phyloP scores from a whole-genome alignment of 108 stramenopile species.

The Asterionellopsis glacialis region DNA sequence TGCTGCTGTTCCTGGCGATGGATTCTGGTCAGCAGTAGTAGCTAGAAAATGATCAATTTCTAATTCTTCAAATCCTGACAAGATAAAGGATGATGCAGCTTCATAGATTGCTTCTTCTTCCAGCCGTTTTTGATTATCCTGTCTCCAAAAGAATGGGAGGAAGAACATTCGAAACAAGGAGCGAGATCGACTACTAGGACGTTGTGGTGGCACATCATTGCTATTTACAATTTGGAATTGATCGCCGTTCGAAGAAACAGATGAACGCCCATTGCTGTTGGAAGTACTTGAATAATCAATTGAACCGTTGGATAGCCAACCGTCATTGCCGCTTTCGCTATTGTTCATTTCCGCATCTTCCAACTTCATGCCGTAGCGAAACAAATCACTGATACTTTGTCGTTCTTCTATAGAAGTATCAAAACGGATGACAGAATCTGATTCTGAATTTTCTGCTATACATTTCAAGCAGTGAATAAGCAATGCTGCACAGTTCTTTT shows the following conservation, averaged over 20 bases:
- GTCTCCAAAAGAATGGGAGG: conserved; percentile 2
- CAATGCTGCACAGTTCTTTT: conserved; percentile 6
- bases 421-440: background rate
- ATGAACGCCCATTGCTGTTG: background rate
- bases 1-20: no score
- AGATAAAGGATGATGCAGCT: conserved; percentile 39
- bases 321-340: no score
- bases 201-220: conserved; percentile 5
- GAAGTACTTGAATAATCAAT: conserved; percentile 3
- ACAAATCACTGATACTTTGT: conserved; percentile 33
- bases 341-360: conserved; percentile 30
- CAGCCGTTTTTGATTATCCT: background rate
- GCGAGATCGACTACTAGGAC: conserved; percentile 11
- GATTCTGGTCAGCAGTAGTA: no score
- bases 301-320: background rate
- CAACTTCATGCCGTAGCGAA: conserved; percentile 42
- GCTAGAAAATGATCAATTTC: background rate
- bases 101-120: conserved; percentile 38
- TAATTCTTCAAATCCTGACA: conserved; percentile 26
- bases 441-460: background rate
- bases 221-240: no score
- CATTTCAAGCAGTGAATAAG: background rate
- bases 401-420: conserved; percentile 28
- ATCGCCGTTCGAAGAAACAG: background rate
- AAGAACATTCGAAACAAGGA: conserved; percentile 12